phyloP scores from a whole-genome alignment of 2,329 filamentous ascomycete genomes.

The Ophiostoma himal-ulmi region DNA sequence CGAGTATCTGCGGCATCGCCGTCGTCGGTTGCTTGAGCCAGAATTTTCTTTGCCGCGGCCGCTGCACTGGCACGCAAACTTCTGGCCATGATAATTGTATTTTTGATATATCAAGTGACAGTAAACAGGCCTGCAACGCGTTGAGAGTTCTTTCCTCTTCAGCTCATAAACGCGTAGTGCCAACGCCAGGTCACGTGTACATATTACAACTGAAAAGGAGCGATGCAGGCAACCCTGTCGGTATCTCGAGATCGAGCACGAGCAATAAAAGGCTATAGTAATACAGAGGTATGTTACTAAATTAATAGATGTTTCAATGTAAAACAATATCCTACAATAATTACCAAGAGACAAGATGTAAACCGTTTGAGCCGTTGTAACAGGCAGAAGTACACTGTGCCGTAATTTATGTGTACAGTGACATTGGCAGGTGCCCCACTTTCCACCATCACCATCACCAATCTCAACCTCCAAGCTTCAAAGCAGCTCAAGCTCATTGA shows the following conservation, averaged over 20 bases:
- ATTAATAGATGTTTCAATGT: not conserved
- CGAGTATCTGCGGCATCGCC: not conserved
- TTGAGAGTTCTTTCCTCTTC: not conserved
- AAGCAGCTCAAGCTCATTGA: not conserved
- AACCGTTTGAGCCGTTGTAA: not conserved
- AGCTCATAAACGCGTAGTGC: constrained; percentile 12
- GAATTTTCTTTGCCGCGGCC: constrained; percentile 20
- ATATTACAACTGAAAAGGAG: not conserved
- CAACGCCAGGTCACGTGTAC: constrained; percentile 20
- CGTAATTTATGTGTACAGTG: not conserved
- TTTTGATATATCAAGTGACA: not conserved
- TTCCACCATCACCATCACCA: constrained; percentile 15
- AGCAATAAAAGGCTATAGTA: not conserved
- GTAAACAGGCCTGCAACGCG: not conserved
- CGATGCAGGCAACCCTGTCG: not conserved
- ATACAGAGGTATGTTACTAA: not conserved
- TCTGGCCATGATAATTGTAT: constrained; percentile 13
- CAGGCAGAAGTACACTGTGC: not conserved
- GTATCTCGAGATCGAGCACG: not conserved
- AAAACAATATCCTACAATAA: not conserved
- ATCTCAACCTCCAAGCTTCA: constrained; percentile 9
- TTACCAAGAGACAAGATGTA: not conserved
- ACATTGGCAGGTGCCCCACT: constrained; percentile 13
- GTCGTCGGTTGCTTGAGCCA: constrained; percentile 13
- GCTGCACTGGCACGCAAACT: constrained; percentile 22